Base-by-base conservation (phyloP, 139 green algal genomes). In the Picochlorum sp. region DNA sequence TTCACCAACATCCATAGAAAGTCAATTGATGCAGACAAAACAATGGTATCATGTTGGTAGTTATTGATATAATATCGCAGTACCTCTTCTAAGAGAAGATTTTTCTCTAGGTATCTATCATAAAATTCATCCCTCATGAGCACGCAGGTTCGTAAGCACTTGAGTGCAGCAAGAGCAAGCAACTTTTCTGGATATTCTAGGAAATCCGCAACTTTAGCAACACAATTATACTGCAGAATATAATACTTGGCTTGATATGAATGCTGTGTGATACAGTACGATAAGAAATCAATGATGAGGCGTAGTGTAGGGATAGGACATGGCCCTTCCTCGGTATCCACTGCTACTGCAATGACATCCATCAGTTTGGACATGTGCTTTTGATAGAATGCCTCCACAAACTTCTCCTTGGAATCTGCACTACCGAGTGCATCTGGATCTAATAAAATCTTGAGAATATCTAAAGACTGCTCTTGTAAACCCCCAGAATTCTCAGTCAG, bases 301-400 rank as follows among this genome's bases (percentile, higher is more conserved):
- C 65, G 80, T 52, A 96, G 68, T 18, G 81, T 87, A 46, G 62
- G 6, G 15, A n/a, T 18, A 56, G 15, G 15, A 18, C 6, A 18
- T 28, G 62, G 20, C 20, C 26, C 58, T 50, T 44, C 23, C 44
- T 32, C 8, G 20, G 9, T 56, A 23, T 65, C 58, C 2, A 16
- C 58, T 14, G 58, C 58, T 30, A 24, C 62, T 8, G 30, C 61
- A 63, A 74, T 34, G 44, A 20, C 56, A 46, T 61, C 54, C 44
- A 95, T 57, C 24, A 95, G 65, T 45, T 74, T 68, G 16, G 76
- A 68, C 3, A 96, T 79, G 76, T 91, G 85, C 13, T 78, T 67
- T 13, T 90, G 82, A 78, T 99, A 99, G 69, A 99, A 98, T 6
- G 95, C 45, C 47, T 98, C 89, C 51, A 98, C 65, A 65, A 99